Evolutionary conservation across 2,329 filamentous ascomycete species (phyloP).

Genomic region (Fusarium tricinctum): DNA sequence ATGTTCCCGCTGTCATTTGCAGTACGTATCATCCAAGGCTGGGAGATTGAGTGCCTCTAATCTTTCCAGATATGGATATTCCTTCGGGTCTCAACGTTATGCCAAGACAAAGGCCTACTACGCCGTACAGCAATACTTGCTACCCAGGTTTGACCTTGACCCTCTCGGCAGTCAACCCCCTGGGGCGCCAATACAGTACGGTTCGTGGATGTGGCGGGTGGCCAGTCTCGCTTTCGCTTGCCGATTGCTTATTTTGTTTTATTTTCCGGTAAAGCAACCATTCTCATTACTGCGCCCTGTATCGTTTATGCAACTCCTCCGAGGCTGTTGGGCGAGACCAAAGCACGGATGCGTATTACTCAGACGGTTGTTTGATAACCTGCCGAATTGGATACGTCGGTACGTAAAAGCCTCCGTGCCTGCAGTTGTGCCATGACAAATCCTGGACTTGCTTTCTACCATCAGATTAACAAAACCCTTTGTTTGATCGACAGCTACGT

Average conservation of each 20-base stretch:
- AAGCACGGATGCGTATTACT: slow-evolving; percentile 10
- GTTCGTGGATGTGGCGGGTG: not conserved
- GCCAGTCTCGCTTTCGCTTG: not conserved
- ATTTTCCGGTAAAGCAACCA: not conserved
- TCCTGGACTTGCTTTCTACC: slow-evolving; percentile 5
- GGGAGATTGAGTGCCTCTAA: slow-evolving; percentile 20
- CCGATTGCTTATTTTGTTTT: not conserved
- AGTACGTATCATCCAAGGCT: slow-evolving; percentile 12
- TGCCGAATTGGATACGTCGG: slow-evolving; percentile 27
- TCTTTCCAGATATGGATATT: slow-evolving; percentile 28
- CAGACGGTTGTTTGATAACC: slow-evolving; percentile 16
- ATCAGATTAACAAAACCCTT: slow-evolving; percentile 1
- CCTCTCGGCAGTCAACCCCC: slow-evolving; percentile 20
- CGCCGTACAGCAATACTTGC: not conserved
- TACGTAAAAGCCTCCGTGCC: slow-evolving; percentile 15
- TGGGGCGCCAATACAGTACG: not conserved
- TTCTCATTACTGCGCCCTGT: too few species aligned
- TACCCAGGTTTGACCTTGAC: slow-evolving; percentile 19
- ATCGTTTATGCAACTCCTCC: slow-evolving; percentile 2
- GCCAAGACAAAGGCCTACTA: slow-evolving; percentile 14
- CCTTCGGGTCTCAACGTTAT: slow-evolving; percentile 4
- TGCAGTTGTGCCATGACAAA: slow-evolving; percentile 24
- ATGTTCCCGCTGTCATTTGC: slow-evolving; percentile 27
- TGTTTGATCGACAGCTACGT: slow-evolving; percentile 40
- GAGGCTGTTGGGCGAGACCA: not conserved